Evolutionary conservation across 1,139 yeast species (phyloP), one percentile per base, ranked within the genome.

Genomic region (Yamadazyma triangularis): DNA sequence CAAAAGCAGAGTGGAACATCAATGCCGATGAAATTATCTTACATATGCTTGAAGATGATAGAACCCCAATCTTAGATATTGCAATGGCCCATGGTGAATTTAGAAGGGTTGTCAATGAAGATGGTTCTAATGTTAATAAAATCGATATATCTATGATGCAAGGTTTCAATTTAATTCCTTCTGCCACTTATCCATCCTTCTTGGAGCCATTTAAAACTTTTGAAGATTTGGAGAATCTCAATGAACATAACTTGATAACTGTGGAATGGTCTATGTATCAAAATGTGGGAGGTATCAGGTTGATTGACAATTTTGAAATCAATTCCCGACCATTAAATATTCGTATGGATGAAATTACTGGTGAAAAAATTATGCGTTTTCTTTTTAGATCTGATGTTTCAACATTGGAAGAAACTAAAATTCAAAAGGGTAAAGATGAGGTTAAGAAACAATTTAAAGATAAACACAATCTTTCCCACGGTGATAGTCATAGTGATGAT

Each of bases 251-350:
- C 33, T 41, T 78, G 47, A 53, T 79, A 9, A 55, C 59, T 6
- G 59, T 77, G 6, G 60, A 56, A 23, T 82, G 91, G 91, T 69
- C 73, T 4, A 72, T 79, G 77, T 76, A 73, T 38, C 62, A 73
- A 32, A 73, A 81, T 11, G 73, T 80, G 26, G 89, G 88, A 26
- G 89, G 89, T 1, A 79, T 81, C 37, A 67, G 72, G 40, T 65
- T 80, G 23, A 61, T 80, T 38, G 79, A 73, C 40, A 58, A 66
- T 38, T 69, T 79, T 30, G 73, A 70, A 28, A 60, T 80, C 21
- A 53, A 58, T 20, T 59, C 82, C 5, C 58, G 64, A 31, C 87
- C 87, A 26, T 57, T 81, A 38, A 70, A 68, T 29, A 44, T 81
- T 31, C 70, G 72, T 32, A 44, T 81, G 23, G 91, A 82, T 43